Evolutionary conservation across 140 eudicot species (phyloP).

Genomic region (Stevia rebaudiana): DNA sequence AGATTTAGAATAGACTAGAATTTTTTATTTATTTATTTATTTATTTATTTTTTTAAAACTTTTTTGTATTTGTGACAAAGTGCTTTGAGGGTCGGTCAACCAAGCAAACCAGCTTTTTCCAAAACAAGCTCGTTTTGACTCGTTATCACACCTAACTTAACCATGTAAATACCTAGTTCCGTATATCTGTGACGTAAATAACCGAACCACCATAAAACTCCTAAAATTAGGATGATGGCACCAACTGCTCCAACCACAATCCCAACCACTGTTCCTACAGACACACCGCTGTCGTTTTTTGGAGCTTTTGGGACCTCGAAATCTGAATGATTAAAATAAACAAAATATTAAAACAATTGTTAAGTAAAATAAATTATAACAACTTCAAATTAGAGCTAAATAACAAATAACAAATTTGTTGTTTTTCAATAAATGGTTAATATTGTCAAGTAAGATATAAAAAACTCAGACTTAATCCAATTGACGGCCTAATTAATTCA

Average conservation of each 20-base stretch:
- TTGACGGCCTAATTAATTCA: no score
- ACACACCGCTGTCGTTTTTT: constrained; percentile 9
- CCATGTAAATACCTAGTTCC: constrained; percentile 24
- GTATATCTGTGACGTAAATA: constrained; percentile 26
- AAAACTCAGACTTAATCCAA: no score
- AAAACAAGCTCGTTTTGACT: background rate
- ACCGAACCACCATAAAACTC: constrained; percentile 58
- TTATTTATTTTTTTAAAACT: no score
- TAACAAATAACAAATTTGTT: no score
- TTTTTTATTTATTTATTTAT: no score
- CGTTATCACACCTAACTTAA: background rate
- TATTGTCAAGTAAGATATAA: no score
- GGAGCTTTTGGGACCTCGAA: background rate
- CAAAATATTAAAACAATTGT: background rate
- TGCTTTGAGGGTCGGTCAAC: constrained; percentile 5
- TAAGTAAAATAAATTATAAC: no score
- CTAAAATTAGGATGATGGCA: constrained; percentile 29
- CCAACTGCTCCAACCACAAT: constrained; percentile 42
- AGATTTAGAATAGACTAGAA: no score
- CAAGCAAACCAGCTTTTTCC: background rate
- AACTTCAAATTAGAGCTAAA: no score
- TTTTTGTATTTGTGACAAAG: background rate
- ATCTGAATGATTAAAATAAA: constrained; percentile 4
- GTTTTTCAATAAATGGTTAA: no score
- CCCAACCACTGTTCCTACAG: constrained; percentile 41